Percentiles rank a stretch among this genome's conserved stretches.
phyloP scores from a whole-genome alignment of 352 stramenopile species.

The Globisporangium apiculatum region DNA sequence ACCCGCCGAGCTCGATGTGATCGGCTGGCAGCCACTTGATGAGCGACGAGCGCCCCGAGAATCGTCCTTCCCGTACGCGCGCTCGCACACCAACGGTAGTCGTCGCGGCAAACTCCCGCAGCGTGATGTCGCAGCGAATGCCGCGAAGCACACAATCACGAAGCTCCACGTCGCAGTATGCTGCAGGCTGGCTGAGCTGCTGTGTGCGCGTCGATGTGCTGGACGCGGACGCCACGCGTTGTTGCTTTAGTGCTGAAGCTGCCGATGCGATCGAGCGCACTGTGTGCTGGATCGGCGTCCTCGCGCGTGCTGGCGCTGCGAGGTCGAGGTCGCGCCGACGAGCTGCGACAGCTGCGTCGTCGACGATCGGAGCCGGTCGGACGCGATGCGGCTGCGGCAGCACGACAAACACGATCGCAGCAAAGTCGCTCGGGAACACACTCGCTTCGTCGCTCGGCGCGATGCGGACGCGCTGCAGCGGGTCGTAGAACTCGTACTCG shows the following conservation, averaged over 20 bases:
- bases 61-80: conserved; percentile 1
- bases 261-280: background rate
- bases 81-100: conserved; percentile 5
- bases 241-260: background rate
- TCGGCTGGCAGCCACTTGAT: conserved; percentile 6
- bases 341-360: background rate
- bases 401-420: conserved; percentile 6
- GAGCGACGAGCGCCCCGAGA: background rate
- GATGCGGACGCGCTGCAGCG: conserved; percentile 4
- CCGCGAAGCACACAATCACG: background rate
- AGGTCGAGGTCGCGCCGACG: background rate
- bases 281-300: background rate
- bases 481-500: conserved; percentile 23
- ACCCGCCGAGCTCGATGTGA: background rate
- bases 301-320: background rate
- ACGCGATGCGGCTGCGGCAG: conserved; percentile 3
- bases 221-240: background rate
- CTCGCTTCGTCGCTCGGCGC: conserved; percentile 8
- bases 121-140: conserved; percentile 2
- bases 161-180: conserved; percentile 5
- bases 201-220: background rate
- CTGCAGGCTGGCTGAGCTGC: background rate
- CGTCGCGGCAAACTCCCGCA: conserved; percentile 7
- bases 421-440: conserved; percentile 7
- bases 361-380: background rate